These are phyloP conservation scores for Claviceps africana DNA, from an alignment of 2,329 filamentous ascomycete species.

Conservation along the genomic window DNA sequence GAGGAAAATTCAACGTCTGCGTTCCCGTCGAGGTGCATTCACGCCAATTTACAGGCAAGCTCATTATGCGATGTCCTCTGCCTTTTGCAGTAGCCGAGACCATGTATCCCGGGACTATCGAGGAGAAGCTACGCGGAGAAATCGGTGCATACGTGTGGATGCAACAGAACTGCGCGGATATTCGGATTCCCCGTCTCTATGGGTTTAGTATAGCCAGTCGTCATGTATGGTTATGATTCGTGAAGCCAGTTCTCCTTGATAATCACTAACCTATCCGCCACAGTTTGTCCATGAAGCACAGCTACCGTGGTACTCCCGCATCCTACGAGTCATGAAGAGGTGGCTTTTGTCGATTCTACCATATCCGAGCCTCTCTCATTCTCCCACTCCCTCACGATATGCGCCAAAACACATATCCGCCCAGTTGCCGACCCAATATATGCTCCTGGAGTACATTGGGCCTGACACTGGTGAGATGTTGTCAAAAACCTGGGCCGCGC, in stretches of 20 bases:
- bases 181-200: conserved; percentile 13
- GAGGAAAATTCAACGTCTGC: conserved; percentile 22
- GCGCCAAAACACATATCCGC: not conserved
- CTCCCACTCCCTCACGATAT: not conserved
- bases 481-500: conserved; percentile 12
- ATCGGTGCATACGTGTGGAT: conserved; percentile 14
- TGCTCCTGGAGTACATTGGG: conserved; percentile 15
- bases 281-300: conserved; percentile 2
- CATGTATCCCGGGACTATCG: conserved; percentile 22
- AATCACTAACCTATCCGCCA: not conserved
- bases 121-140: conserved; percentile 26
- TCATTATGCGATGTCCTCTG: conserved; percentile 19
- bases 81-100: conserved; percentile 24
- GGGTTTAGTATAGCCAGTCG: conserved; percentile 9
- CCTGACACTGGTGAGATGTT: conserved; percentile 14
- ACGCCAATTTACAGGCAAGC: conserved; percentile 9
- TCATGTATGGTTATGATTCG: not conserved
- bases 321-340: not conserved
- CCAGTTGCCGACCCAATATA: conserved; percentile 7
- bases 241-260: not conserved
- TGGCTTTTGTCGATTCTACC: not conserved
- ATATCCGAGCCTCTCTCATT: not conserved
- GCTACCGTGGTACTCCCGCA: conserved; percentile 4
- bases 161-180: conserved; percentile 12
- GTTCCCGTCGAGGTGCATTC: conserved; percentile 16